Percentiles rank a stretch among this genome's conserved stretches.
phyloP scores from a whole-genome alignment of 352 stramenopile species.

The Peronospora destructor region DNA sequence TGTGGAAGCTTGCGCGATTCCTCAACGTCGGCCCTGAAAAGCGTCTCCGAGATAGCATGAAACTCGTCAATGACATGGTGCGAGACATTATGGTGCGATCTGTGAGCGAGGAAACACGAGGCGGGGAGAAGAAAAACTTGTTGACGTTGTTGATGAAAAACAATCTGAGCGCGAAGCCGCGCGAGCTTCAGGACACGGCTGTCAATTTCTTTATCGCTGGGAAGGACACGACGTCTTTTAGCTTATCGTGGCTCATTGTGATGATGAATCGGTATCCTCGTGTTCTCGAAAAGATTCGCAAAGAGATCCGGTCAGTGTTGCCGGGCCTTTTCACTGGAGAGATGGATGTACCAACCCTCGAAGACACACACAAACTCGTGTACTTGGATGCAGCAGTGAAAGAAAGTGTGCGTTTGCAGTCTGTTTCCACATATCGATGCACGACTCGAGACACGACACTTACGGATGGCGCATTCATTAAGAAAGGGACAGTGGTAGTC shows the following conservation, averaged over 20 bases:
- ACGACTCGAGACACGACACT: constrained; percentile 36
- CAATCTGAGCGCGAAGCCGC: constrained; percentile 14
- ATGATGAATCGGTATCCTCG: constrained; percentile 46
- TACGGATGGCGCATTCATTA: constrained; percentile 43
- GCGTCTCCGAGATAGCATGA: constrained; percentile 23
- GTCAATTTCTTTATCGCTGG: constrained; percentile 59
- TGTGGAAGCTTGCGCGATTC: constrained; percentile 38
- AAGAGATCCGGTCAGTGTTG: constrained; percentile 29
- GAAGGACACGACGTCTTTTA: constrained; percentile 48
- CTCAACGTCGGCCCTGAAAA: constrained; percentile 31
- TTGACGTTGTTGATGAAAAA: constrained; percentile 10
- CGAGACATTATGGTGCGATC: constrained; percentile 8
- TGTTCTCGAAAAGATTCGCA: constrained; percentile 32
- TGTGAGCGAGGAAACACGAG: constrained; percentile 1
- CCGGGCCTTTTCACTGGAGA: constrained; percentile 23
- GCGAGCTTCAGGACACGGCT: constrained; percentile 45
- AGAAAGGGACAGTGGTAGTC: constrained; percentile 33
- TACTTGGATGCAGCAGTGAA: constrained; percentile 60
- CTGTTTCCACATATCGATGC: constrained; percentile 11
- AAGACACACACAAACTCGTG: constrained; percentile 41
- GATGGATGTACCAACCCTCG: constrained; percentile 24
- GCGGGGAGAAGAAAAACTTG: constrained; percentile 2
- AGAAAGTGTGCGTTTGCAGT: constrained; percentile 57
- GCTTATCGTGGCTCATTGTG: constrained; percentile 50
- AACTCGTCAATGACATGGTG: constrained; percentile 18